phyloP scores from a whole-genome alignment of 2,329 filamentous ascomycete genomes.

The Phialophora macrospora region DNA sequence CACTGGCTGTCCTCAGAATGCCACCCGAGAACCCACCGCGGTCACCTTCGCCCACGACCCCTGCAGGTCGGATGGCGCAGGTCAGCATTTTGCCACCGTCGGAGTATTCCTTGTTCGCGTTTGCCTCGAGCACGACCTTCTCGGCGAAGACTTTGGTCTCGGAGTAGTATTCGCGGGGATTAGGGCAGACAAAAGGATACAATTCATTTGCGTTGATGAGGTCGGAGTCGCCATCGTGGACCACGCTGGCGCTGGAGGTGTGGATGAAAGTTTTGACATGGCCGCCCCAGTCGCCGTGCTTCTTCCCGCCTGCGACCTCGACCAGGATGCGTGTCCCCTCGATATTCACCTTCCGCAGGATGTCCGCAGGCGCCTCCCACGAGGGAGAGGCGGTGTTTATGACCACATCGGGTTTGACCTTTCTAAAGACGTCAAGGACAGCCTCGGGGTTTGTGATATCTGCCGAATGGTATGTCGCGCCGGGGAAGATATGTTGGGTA shows the following conservation, averaged over 20 bases:
- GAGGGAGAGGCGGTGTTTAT: conserved; percentile 85
- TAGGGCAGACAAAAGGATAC: conserved; percentile 75
- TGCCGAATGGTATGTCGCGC: conserved; percentile 72
- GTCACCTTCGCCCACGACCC: conserved; percentile 91
- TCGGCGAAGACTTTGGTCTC: conserved; percentile 89
- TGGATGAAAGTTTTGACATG: conserved; percentile 77
- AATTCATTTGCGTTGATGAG: conserved; percentile 84
- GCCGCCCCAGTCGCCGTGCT: conserved; percentile 65
- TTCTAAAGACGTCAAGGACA: conserved; percentile 67
- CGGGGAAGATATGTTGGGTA: conserved; percentile 67
- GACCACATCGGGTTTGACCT: conserved; percentile 76
- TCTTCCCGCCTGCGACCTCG: conserved; percentile 70
- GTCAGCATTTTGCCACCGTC: conserved; percentile 66
- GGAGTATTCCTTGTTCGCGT: conserved; percentile 64
- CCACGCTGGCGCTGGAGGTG: conserved; percentile 85
- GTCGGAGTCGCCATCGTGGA: conserved; percentile 80
- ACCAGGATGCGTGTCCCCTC: conserved; percentile 77
- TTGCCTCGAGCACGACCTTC: conserved; percentile 71
- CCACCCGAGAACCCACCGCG: conserved; percentile 70
- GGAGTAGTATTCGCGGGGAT: conserved; percentile 78
- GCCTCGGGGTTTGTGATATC: conserved; percentile 73
- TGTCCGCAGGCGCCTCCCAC: conserved; percentile 58
- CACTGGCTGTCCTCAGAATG: conserved; percentile 72
- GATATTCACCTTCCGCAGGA: conserved; percentile 84
- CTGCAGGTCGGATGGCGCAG: conserved; percentile 80